Conservation (phyloP, 345 rosid species). For the Eucalyptus marginata region DNA sequence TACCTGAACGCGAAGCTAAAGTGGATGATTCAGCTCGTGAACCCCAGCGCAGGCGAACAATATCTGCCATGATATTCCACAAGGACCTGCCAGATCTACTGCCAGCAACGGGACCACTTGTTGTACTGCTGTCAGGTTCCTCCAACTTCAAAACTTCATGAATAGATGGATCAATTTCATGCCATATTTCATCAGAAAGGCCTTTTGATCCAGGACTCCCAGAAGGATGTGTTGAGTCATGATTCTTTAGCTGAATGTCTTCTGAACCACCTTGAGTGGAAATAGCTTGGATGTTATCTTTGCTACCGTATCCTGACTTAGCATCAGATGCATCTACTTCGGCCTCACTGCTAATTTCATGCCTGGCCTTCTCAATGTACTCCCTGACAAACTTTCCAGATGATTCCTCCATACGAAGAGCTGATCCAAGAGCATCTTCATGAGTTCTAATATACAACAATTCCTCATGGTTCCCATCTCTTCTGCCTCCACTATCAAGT, state of each 20-base stretch:
- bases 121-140: slow-evolving; percentile 19
- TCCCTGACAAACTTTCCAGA: slow-evolving; percentile 49
- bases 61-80: slow-evolving; percentile 65
- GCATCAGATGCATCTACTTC: slow-evolving; percentile 9
- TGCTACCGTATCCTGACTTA: slow-evolving; percentile 3
- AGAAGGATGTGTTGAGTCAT: slow-evolving; percentile 22
- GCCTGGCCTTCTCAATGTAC: slow-evolving; percentile 56
- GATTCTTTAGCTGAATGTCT: slow-evolving; percentile 16
- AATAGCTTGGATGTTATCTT: slow-evolving; percentile 15
- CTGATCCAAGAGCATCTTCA: slow-evolving; percentile 60
- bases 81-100: slow-evolving; percentile 62
- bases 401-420: slow-evolving; percentile 46
- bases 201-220: slow-evolving; percentile 61
- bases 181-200: slow-evolving; percentile 87
- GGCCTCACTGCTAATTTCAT: slow-evolving; percentile 36
- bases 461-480: slow-evolving; percentile 12
- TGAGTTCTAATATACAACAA: slow-evolving; percentile 4
- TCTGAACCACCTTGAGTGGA: slow-evolving; percentile 12
- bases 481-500: slow-evolving; percentile 9
- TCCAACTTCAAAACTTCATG: slow-evolving; percentile 31
- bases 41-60: slow-evolving; percentile 61
- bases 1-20: slow-evolving; percentile 33
- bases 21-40: slow-evolving; percentile 46
- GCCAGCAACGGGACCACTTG: slow-evolving; percentile 18
- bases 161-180: slow-evolving; percentile 39